Conservation (phyloP, 2,329 filamentous ascomycete genomes). For the Aspergillus pseudoterreus region DNA sequence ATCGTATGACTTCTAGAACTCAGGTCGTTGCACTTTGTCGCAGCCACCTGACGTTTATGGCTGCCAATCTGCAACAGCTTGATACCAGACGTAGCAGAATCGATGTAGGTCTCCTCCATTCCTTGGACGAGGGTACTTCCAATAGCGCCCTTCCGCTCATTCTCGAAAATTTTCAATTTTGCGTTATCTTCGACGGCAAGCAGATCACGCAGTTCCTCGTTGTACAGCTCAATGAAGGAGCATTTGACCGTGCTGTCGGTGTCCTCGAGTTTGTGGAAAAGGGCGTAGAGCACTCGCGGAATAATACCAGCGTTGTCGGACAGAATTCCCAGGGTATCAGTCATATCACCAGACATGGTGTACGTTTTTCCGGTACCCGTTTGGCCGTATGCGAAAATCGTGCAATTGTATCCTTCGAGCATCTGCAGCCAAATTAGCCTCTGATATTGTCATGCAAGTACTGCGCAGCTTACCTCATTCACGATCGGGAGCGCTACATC, state of each 20-base stretch:
- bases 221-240: slow-evolving; percentile 98
- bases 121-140: slow-evolving; percentile 82
- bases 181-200: slow-evolving; percentile 74
- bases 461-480: slow-evolving; percentile 66
- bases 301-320: slow-evolving; percentile 95
- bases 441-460: not conserved
- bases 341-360: slow-evolving; percentile 98
- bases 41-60: slow-evolving; percentile 92
- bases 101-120: slow-evolving; percentile 95
- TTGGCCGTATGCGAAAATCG: slow-evolving; percentile 97
- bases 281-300: slow-evolving; percentile 78
- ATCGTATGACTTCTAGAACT: slow-evolving; percentile 96
- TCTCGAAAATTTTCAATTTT: slow-evolving; percentile 95
- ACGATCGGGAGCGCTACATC: slow-evolving; percentile 91
- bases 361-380: slow-evolving; percentile 98
- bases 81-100: slow-evolving; percentile 78
- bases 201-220: slow-evolving; percentile 90
- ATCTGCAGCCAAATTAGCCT: slow-evolving; percentile 55
- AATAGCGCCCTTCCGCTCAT: slow-evolving; percentile 74
- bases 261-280: slow-evolving; percentile 82
- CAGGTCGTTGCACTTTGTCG: slow-evolving; percentile 98
- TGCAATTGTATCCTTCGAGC: slow-evolving; percentile 92
- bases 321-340: slow-evolving; percentile 75
- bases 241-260: slow-evolving; percentile 89
- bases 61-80: slow-evolving; percentile 84